Percentiles rank a stretch among this genome's conserved stretches.
Evolutionary conservation across 163 green algal species (phyloP).

Genomic region (Volvox carteri): DNA sequence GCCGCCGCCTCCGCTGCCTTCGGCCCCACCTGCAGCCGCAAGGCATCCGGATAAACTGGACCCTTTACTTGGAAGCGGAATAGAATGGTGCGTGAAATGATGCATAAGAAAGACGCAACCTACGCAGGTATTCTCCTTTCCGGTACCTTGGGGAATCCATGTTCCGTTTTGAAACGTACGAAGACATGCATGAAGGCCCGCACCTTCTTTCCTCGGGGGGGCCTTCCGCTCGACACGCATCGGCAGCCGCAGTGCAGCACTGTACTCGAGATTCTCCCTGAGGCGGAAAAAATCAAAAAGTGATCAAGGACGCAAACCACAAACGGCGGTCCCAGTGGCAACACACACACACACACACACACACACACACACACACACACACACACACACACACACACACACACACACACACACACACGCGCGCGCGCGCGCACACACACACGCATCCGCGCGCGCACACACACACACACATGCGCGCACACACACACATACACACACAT

Average conservation of each 20-base stretch:
- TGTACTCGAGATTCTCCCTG: constrained; percentile 84
- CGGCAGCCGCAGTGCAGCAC: constrained; percentile 71
- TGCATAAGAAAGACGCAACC: too few relatives aligned
- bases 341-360: background rate
- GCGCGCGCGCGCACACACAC: background rate
- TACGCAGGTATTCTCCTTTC: too few relatives aligned
- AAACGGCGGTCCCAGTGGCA: background rate
- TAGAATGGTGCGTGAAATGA: too few relatives aligned
- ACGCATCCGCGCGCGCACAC: background rate
- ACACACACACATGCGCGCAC: too few relatives aligned
- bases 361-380: background rate
- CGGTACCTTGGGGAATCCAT: background rate
- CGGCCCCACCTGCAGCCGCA: background rate
- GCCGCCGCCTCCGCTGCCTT: background rate
- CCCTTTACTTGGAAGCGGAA: too few relatives aligned
- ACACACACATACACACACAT: too few relatives aligned
- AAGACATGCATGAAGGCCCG: too few relatives aligned
- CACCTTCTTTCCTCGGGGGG: too few relatives aligned
- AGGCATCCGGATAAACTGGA: too few relatives aligned
- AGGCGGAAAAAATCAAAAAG: background rate
- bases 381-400: background rate
- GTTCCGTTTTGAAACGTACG: background rate
- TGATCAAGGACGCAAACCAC: background rate
- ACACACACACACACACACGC: background rate
- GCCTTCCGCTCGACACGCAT: background rate